phyloP scores from a whole-genome alignment of 805 yeast species.

The Kodamaea restingae region DNA sequence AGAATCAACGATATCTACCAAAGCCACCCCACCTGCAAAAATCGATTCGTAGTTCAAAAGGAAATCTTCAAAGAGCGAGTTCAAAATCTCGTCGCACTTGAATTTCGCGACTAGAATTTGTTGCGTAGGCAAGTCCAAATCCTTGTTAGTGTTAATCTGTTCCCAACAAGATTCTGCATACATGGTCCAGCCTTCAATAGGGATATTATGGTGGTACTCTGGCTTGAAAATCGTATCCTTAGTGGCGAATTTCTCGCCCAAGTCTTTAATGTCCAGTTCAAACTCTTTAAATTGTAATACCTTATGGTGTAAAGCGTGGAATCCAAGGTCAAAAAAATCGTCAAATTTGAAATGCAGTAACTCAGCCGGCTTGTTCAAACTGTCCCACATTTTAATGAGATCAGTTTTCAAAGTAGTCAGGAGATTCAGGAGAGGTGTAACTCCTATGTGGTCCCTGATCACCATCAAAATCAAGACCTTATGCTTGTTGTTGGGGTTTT shows the following conservation, averaged over 20 bases:
- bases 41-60: slow-evolving; percentile 14
- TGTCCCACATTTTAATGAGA: slow-evolving; percentile 72
- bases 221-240: slow-evolving; percentile 51
- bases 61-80: slow-evolving; percentile 30
- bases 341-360: slow-evolving; percentile 50
- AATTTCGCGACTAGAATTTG: slow-evolving; percentile 92
- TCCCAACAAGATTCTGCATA: slow-evolving; percentile 92
- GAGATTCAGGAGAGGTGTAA: slow-evolving; percentile 73
- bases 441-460: slow-evolving; percentile 86
- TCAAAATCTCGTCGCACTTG: slow-evolving; percentile 85
- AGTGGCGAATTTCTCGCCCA: slow-evolving; percentile 61
- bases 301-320: slow-evolving; percentile 82
- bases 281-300: slow-evolving; percentile 75
- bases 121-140: slow-evolving; percentile 93
- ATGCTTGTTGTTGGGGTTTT: slow-evolving; percentile 47
- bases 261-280: slow-evolving; percentile 48
- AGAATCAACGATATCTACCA: slow-evolving; percentile 42
- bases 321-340: slow-evolving; percentile 83
- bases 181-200: slow-evolving; percentile 93
- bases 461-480: slow-evolving; percentile 78
- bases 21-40: slow-evolving; percentile 10
- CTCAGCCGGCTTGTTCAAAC: slow-evolving; percentile 67
- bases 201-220: slow-evolving; percentile 78
- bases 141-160: slow-evolving; percentile 88
- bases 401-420: slow-evolving; percentile 67